A percentile compares a stretch with the other conserved stretches of the same genome.
Conservation (phyloP, 2,329 filamentous ascomycete genomes). For the Teratosphaeriaceae sp. region DNA sequence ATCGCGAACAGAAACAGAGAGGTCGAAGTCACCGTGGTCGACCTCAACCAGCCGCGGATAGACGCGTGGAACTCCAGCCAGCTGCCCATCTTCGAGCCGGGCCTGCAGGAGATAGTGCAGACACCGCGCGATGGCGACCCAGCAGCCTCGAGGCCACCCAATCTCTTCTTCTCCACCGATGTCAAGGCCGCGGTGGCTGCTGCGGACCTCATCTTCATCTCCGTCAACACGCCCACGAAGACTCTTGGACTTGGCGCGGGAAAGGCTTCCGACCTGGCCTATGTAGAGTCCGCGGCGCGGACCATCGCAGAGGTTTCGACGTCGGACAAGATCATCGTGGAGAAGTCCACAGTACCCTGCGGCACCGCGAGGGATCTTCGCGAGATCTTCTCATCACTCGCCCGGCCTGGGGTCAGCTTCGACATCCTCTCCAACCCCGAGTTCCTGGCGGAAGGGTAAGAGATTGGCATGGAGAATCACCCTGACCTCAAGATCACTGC, state of each 20-base stretch:
- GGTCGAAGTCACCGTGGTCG: slow-evolving; percentile 66
- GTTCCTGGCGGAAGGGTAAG: slow-evolving; percentile 70
- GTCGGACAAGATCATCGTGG: slow-evolving; percentile 64
- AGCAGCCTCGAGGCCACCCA: slow-evolving; percentile 43
- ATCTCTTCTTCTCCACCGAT: slow-evolving; percentile 67
- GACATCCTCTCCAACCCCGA: slow-evolving; percentile 75
- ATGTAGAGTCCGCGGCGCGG: slow-evolving; percentile 61
- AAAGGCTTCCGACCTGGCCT: slow-evolving; percentile 63
- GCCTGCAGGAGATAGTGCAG: slow-evolving; percentile 59
- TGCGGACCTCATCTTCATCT: slow-evolving; percentile 66
- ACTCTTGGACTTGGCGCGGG: slow-evolving; percentile 61
- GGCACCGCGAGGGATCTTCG: too few species aligned
- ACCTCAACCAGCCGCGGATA: slow-evolving; percentile 59
- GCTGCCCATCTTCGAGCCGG: slow-evolving; percentile 71
- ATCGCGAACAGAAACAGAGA: slow-evolving; percentile 66
- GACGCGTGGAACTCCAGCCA: slow-evolving; percentile 65
- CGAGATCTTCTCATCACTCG: too few species aligned
- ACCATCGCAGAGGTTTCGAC: slow-evolving; percentile 60
- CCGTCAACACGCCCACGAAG: slow-evolving; percentile 78
- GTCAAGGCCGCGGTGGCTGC: slow-evolving; percentile 54
- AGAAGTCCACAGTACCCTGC: slow-evolving; percentile 75
- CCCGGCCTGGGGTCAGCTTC: slow-evolving; percentile 62
- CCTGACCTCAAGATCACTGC: too few species aligned
- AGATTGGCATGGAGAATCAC: too few species aligned
- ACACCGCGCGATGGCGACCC: slow-evolving; percentile 47